These are phyloP conservation scores for Rhytidiadelphus loreus DNA, from an alignment of 225 moss, liverwort and hornwort species.

Conservation along the genomic window DNA sequence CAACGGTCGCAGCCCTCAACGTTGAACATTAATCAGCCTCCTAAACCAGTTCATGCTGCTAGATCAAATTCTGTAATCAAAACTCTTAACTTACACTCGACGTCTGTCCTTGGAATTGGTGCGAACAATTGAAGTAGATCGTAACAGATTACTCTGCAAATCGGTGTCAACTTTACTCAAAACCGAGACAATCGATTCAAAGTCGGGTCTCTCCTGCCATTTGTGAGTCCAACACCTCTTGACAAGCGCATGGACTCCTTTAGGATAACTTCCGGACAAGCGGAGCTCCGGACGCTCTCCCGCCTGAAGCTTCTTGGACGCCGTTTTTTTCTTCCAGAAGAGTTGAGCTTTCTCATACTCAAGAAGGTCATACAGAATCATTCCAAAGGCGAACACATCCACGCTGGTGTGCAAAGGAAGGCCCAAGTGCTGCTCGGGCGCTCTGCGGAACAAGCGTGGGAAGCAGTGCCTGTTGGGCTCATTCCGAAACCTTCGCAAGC, in stretches of 20 bases:
- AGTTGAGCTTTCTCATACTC: not conserved
- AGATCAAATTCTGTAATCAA: not conserved
- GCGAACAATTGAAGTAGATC: not conserved
- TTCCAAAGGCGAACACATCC: constrained; percentile 25
- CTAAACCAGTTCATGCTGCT: not conserved
- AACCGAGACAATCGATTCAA: constrained; percentile 8
- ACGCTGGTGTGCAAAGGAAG: not conserved
- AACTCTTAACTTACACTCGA: not conserved
- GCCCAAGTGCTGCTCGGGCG: constrained; percentile 19
- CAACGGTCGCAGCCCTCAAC: not conserved
- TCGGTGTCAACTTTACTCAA: not conserved
- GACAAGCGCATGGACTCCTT: not conserved
- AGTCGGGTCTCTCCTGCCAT: constrained; percentile 11
- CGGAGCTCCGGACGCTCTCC: constrained; percentile 9
- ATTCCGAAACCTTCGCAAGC: constrained; percentile 18
- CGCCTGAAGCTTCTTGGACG: not conserved
- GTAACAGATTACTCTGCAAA: not conserved
- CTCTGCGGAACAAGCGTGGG: not conserved
- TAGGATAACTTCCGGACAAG: not conserved
- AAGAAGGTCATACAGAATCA: constrained; percentile 22
- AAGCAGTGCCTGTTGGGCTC: not conserved
- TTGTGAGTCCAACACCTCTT: constrained; percentile 3
- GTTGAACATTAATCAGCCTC: not conserved
- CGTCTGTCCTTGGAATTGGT: not conserved
- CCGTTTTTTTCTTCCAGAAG: constrained; percentile 15